Conservation (phyloP, 257 asterid genomes). For the Penstemon eatonii region DNA sequence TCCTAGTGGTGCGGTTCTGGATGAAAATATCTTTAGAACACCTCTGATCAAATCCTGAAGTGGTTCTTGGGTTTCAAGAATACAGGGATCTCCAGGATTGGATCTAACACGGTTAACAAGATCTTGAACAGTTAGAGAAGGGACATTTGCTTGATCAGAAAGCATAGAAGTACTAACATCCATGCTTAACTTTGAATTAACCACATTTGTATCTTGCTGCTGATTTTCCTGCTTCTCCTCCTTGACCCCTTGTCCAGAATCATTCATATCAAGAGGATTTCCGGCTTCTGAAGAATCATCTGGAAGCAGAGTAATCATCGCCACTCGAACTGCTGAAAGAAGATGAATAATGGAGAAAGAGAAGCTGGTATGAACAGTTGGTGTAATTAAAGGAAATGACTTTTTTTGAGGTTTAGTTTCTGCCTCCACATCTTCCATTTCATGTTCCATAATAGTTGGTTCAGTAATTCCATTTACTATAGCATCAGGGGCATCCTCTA, state of each 20-base stretch:
- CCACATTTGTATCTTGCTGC: slow-evolving; percentile 43
- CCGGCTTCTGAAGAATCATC: slow-evolving; percentile 63
- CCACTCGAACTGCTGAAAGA: slow-evolving; percentile 89
- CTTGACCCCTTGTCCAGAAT: slow-evolving; percentile 44
- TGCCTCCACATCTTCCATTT: slow-evolving; percentile 58
- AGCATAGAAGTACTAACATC: slow-evolving; percentile 43
- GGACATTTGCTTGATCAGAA: slow-evolving; percentile 53
- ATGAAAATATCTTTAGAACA: slow-evolving; percentile 81
- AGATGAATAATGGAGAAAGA: slow-evolving; percentile 95
- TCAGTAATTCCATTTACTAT: slow-evolving; percentile 57
- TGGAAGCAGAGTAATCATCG: slow-evolving; percentile 72
- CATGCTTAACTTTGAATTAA: slow-evolving; percentile 40
- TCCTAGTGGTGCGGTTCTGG: slow-evolving; percentile 93
- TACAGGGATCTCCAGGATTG: slow-evolving; percentile 90
- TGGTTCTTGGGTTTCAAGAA: slow-evolving; percentile 98
- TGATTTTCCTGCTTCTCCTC: slow-evolving; percentile 44
- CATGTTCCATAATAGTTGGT: slow-evolving; percentile 47
- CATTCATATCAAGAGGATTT: slow-evolving; percentile 47
- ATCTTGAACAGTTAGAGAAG: slow-evolving; percentile 77
- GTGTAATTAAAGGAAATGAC: slow-evolving; percentile 73
- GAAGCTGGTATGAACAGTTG: slow-evolving; percentile 84
- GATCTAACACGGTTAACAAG: slow-evolving; percentile 81
- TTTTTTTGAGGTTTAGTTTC: slow-evolving; percentile 72
- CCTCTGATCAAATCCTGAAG: slow-evolving; percentile 97
- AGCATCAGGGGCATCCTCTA: slow-evolving; percentile 48